A percentile compares a stretch with the other conserved stretches of the same genome.
Conservation (phyloP, 768 basidiomycete genomes). For the Phlegmacium glaucopus region DNA sequence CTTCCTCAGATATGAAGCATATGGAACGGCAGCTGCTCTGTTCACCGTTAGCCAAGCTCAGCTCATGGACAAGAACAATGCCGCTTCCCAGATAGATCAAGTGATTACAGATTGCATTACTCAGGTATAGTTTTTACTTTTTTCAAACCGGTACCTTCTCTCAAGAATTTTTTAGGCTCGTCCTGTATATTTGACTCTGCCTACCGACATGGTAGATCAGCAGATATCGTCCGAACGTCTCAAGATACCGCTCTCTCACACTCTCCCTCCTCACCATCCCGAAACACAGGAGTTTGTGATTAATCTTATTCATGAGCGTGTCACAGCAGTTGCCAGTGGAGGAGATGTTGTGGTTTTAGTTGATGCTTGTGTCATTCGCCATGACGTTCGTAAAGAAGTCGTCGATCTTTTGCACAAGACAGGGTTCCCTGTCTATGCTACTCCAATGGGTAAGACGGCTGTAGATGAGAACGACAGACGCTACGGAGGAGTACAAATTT, state of each 20-base stretch:
- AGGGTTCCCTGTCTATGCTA: conserved; percentile 67
- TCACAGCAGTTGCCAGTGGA: conserved; percentile 58
- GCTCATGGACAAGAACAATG: conserved; percentile 49
- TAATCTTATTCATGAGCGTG: conserved; percentile 63
- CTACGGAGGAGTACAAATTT: conserved; percentile 64
- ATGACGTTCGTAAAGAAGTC: conserved; percentile 60
- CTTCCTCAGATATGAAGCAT: conserved; percentile 69
- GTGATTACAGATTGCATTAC: conserved; percentile 68
- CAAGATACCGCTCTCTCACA: conserved; percentile 49
- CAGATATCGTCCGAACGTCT: conserved; percentile 67
- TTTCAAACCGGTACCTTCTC: not conserved
- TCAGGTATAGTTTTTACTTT: conserved; percentile 30
- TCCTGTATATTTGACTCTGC: conserved; percentile 85
- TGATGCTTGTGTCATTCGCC: conserved; percentile 78
- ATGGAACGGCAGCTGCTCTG: conserved; percentile 68
- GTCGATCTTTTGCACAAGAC: conserved; percentile 61
- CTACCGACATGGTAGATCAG: conserved; percentile 73
- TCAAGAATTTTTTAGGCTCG: conserved; percentile 47
- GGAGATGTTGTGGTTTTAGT: conserved; percentile 74
- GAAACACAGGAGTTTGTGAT: conserved; percentile 67
- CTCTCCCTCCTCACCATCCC: conserved; percentile 50
- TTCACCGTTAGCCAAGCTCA: conserved; percentile 69
- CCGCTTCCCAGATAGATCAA: conserved; percentile 74
- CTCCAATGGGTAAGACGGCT: conserved; percentile 81
- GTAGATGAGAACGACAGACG: conserved; percentile 68